phyloP scores from a whole-genome alignment of 1,284 basidiomycete genomes.

The Malassezia sp. region DNA sequence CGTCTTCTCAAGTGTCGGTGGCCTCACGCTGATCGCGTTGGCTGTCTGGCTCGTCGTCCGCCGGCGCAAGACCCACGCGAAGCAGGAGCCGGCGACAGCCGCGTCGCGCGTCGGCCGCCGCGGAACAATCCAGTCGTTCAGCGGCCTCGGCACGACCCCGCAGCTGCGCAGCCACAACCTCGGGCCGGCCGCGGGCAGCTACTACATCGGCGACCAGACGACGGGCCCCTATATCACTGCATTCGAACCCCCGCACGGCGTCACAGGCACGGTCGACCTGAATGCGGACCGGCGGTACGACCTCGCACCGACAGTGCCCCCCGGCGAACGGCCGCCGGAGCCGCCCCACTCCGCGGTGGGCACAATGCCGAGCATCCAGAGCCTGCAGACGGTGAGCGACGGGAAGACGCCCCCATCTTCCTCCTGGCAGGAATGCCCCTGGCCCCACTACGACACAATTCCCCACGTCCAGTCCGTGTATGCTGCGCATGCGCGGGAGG shows the following conservation, averaged over 20 bases:
- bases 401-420: too few species aligned
- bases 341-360: too few species aligned
- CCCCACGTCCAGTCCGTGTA: too few species aligned
- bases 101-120: neutral
- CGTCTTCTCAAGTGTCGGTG: constrained; percentile 27
- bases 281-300: too few species aligned
- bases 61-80: neutral
- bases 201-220: constrained; percentile 3
- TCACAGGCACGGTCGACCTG: constrained; percentile 2
- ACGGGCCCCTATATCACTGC: neutral
- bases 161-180: neutral
- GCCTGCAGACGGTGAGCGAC: too few species aligned
- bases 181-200: constrained; percentile 1
- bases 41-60: constrained; percentile 18
- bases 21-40: constrained; percentile 20
- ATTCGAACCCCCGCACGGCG: constrained; percentile 4
- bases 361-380: too few species aligned
- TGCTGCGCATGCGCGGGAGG: too few species aligned
- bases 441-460: too few species aligned
- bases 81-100: neutral
- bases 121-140: constrained; percentile 24
- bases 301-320: too few species aligned
- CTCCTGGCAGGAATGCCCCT: too few species aligned
- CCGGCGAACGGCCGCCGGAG: too few species aligned
- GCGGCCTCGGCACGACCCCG: constrained; percentile 8